Conservation (phyloP, 371 early-diverging fungal species). For the Zancudomyces culisetae region DNA sequence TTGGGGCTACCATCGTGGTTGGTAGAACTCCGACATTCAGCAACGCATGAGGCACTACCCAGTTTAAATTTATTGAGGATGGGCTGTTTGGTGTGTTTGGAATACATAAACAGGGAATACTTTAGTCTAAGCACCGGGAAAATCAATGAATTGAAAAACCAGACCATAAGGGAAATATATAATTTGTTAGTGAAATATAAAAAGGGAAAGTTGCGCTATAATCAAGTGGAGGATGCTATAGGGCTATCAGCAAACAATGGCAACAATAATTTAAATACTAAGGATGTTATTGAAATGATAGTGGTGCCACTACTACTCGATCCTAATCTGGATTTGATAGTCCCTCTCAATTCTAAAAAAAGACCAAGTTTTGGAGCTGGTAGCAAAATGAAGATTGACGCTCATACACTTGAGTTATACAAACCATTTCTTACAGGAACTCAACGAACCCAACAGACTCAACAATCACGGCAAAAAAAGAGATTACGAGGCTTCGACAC, state of each 20-base stretch:
- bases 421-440: neutral
- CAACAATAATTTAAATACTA: neutral
- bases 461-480: too few relatives aligned
- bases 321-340: neutral
- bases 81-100: constrained; percentile 28
- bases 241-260: neutral
- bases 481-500: too few relatives aligned
- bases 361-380: neutral
- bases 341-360: neutral
- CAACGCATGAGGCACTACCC: constrained; percentile 35
- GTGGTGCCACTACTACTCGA: neutral
- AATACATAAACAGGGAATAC: constrained; percentile 30
- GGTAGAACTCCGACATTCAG: constrained; percentile 37
- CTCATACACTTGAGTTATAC: neutral
- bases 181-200: constrained; percentile 4
- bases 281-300: neutral
- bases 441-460: too few relatives aligned
- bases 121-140: constrained; percentile 15
- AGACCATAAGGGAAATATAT: constrained; percentile 10
- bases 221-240: neutral
- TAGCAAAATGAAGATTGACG: neutral
- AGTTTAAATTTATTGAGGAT: constrained; percentile 25
- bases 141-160: constrained; percentile 5
- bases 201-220: neutral
- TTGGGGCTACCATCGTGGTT: constrained; percentile 42